Evolutionary conservation across 345 rosid species (phyloP).

Genomic region (Sonneratia caseolaris): DNA sequence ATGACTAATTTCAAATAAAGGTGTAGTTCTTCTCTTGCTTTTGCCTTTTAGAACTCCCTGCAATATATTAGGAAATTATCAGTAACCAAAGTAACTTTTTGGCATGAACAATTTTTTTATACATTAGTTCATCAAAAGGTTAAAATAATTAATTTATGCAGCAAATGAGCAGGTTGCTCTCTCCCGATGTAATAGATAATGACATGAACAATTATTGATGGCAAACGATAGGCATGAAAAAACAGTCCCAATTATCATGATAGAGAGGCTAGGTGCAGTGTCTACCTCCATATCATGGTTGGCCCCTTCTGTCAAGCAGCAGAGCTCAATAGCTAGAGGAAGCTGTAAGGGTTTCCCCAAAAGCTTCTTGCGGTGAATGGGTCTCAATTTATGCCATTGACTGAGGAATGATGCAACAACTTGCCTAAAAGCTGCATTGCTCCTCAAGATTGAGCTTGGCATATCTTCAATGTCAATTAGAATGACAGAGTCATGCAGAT

Average conservation of each 20-base stretch:
- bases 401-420: slow-evolving; percentile 46
- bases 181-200: not conserved
- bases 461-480: slow-evolving; percentile 18
- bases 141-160: not conserved
- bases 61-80: slow-evolving; percentile 8
- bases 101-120: not conserved
- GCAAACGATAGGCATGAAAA: not conserved
- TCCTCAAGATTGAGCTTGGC: slow-evolving; percentile 3
- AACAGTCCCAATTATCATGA: not conserved
- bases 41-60: slow-evolving; percentile 89
- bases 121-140: not conserved
- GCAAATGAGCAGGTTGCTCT: not conserved
- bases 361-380: slow-evolving; percentile 68
- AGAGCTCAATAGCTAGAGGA: slow-evolving; percentile 73
- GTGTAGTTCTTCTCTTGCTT: slow-evolving; percentile 77
- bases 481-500: slow-evolving; percentile 20
- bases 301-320: slow-evolving; percentile 69
- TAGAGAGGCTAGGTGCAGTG: not conserved
- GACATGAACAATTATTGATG: not conserved
- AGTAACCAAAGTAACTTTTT: not conserved
- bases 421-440: slow-evolving; percentile 26
- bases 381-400: slow-evolving; percentile 77
- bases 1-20: slow-evolving; percentile 50
- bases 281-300: slow-evolving; percentile 61
- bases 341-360: slow-evolving; percentile 81